Evolutionary conservation across 495 filamentous ascomycete species (phyloP).

Genomic region (Amphirosellinia nigrospora): DNA sequence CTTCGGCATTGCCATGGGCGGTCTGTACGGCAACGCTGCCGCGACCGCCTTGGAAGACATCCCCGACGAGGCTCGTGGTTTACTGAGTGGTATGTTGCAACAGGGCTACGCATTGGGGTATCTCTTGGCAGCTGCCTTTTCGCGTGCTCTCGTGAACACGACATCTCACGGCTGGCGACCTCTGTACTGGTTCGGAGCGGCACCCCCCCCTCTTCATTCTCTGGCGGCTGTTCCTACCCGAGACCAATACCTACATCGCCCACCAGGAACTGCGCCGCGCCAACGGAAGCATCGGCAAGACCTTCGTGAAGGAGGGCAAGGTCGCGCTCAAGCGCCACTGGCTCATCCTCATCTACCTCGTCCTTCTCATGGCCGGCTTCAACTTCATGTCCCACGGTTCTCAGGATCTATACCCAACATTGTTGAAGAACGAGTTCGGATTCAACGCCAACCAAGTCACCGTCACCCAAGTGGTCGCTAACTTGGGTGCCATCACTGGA

Average conservation of each 20-base stretch:
- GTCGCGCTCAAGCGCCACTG: constrained; percentile 79
- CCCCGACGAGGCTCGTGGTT: constrained; percentile 72
- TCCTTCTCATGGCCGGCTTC: constrained; percentile 87
- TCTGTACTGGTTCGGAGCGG: constrained; percentile 85
- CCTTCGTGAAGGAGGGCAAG: constrained; percentile 77
- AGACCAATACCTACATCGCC: constrained; percentile 72
- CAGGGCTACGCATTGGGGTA: constrained; percentile 92
- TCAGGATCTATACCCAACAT: constrained; percentile 89
- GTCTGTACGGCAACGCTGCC: constrained; percentile 85
- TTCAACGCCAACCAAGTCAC: constrained; percentile 77
- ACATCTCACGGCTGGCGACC: constrained; percentile 80
- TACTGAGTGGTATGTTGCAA: constrained; percentile 82
- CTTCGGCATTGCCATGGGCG: constrained; percentile 91
- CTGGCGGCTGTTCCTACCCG: constrained; percentile 77
- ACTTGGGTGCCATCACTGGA: constrained; percentile 79
- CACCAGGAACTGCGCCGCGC: constrained; percentile 65
- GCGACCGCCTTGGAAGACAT: constrained; percentile 88
- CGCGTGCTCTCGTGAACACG: constrained; percentile 72
- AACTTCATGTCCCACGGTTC: constrained; percentile 95
- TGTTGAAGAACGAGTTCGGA: constrained; percentile 77
- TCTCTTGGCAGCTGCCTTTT: constrained; percentile 78
- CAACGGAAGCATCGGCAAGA: constrained; percentile 57
- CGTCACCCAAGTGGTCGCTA: constrained; percentile 83
- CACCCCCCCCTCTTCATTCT: constrained; percentile 83
- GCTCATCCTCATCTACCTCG: constrained; percentile 78